Evolutionary conservation across 2,329 filamentous ascomycete species (phyloP), one percentile per base, ranked within the genome.

Genomic region (Microsporum ferrugineum): DNA sequence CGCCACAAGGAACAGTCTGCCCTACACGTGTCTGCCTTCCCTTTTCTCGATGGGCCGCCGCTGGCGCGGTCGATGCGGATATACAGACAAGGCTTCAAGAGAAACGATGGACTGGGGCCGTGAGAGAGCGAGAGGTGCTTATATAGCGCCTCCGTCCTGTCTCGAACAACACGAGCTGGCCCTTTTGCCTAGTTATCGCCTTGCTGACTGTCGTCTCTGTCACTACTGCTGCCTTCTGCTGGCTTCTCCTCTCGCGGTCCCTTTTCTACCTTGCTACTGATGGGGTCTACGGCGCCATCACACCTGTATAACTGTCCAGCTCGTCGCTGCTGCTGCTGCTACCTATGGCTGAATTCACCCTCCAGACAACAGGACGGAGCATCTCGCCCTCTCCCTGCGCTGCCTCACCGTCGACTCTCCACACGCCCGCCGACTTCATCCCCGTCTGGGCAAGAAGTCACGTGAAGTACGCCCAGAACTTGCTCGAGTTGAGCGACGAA

Each of bases 391-490:
- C 34, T 36, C 5, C 43, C 43, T 8, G 17, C n/a, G 8, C 43
- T 47, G 8, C 49, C 49, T 31, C 49, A 17, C 23, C 45, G 23
- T 23, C 17, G 17, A 12, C 12, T 31, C 45, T 51, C 45, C 23
- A 27, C 45, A 29, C 45, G 45, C 45, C 45, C 45, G 45, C 45
- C 17, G 23, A 31, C 45, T 71, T 73, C 59, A 62, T 71, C 45
- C 74, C 74, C 29, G 74, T 71, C 62, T 76, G 74, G 74, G 72
- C 73, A 55, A 69, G 70, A 59, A 71, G 70, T 64, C 64, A 69
- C 62, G 66, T 71, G 58, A 70, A 75, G 65, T 72, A 68, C 69
- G 73, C 74, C 1, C 69, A 74, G 64, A 71, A 76, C 56, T 68
- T 76, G 3, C 68, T 76, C 23, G 73, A 73, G 62, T 71, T 65